These are phyloP conservation scores for Flagelloscypha sp. DNA, from an alignment of 768 basidiomycete genomes.

Conservation along the genomic window DNA sequence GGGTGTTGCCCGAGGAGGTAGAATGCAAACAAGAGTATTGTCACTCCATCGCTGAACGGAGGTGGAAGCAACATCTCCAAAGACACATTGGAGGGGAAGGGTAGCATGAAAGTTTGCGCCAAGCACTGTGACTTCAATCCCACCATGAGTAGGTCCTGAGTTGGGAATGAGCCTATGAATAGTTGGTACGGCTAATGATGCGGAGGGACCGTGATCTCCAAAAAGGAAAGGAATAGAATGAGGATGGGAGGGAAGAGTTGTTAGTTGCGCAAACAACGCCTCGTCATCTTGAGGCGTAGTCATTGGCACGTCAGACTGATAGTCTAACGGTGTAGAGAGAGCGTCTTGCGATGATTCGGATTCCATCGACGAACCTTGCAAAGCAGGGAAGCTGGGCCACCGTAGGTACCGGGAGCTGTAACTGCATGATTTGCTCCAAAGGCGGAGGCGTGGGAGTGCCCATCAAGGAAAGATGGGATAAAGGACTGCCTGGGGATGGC, in stretches of 20 bases:
- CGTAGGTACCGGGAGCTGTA: constrained; percentile 16
- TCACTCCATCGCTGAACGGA: constrained; percentile 89
- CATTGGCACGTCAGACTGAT: constrained; percentile 31
- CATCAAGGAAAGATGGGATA: constrained; percentile 31
- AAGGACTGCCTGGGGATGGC: not conserved
- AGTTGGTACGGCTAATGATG: constrained; percentile 50
- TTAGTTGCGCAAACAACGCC: constrained; percentile 17
- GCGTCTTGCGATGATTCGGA: constrained; percentile 42
- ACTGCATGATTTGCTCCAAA: constrained; percentile 11
- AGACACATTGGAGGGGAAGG: constrained; percentile 67
- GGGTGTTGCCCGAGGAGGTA: constrained; percentile 74
- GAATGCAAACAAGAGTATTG: constrained; percentile 83
- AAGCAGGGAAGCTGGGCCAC: constrained; percentile 18
- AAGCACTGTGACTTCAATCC: constrained; percentile 89
- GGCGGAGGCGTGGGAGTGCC: constrained; percentile 37
- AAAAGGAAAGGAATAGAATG: constrained; percentile 53
- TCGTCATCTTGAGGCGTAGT: constrained; percentile 20
- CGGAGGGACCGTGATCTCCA: constrained; percentile 42
- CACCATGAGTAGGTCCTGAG: constrained; percentile 81
- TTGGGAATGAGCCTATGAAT: constrained; percentile 84
- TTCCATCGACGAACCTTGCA: constrained; percentile 30
- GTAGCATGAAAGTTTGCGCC: constrained; percentile 84
- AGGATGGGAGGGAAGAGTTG: constrained; percentile 23
- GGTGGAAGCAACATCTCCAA: constrained; percentile 75
- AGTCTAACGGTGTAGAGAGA: constrained; percentile 35